Evolutionary conservation across 2,329 filamentous ascomycete species (phyloP), one percentile per base, ranked within the genome.

Genomic region (Diaporthe humulicola): DNA sequence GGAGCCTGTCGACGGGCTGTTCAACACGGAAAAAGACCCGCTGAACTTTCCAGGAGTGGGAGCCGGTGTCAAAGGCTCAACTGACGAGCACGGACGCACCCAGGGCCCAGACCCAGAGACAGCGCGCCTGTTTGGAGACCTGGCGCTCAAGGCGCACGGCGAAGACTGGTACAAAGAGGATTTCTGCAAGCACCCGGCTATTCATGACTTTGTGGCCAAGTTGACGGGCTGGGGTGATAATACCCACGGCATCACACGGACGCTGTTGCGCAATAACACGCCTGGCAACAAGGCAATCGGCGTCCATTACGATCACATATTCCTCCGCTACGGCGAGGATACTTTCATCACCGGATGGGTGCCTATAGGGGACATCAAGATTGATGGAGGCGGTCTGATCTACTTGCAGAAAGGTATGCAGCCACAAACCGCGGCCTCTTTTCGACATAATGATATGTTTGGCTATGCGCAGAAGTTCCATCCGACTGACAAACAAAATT

Each of bases 261-360:
- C 88, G 1, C 79, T 91, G 15, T 79, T 91, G 70, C 82, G 90
- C 42, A 91, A 91, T 76, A 91, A 90, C 76, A 88, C 87, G 0
- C 89, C 89, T 0, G 85, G 86, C 0, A 90, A 88, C 61, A 88
- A 89, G 76, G 88, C 89, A 0, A 91, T 90, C 74, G 89, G 89
- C 0, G 89, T 91, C 3, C 90, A 91, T 75, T 91, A 91, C 77
- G 89, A 91, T 77, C 89, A 91, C 80, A 90, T 88, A 25, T 91
- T 91, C 77, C 79, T 91, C 67, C 80, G 89, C 0, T 79, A 90
- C 78, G 90, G 89, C 1, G 88, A 90, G 69, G 85, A 87, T 1
- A 89, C 88, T 0, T 86, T 85, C 42, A 81, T 90, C 0, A 91
- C 89, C 7, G 89, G 88, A 0, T 91, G 89, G 89, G 86, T 90